phyloP scores from a whole-genome alignment of 1,284 basidiomycete species.

The Malassezia sympodialis region DNA sequence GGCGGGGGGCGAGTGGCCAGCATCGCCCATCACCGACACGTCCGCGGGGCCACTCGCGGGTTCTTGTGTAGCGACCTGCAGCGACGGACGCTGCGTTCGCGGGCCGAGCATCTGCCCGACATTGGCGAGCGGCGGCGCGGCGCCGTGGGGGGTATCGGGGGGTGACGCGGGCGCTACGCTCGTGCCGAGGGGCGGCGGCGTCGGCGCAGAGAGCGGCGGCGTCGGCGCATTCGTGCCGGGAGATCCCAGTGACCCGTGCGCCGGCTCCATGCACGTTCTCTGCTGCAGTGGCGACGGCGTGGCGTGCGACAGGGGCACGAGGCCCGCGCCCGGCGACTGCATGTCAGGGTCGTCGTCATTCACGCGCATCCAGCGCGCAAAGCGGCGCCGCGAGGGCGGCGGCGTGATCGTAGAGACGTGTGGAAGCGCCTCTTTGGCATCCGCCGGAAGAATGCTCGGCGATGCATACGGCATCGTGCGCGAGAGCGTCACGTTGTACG shows the following conservation, averaged over 20 bases:
- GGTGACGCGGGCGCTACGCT: not conserved
- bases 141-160: not conserved
- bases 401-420: not conserved
- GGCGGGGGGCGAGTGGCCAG: not conserved
- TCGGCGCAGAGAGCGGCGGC: not conserved
- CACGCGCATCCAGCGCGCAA: conserved; percentile 10
- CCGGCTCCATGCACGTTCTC: not conserved
- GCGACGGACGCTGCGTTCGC: not conserved
- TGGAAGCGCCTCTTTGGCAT: not conserved
- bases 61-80: not conserved
- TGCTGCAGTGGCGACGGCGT: not conserved
- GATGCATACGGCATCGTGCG: conserved; percentile 38
- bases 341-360: not conserved
- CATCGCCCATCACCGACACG: not conserved
- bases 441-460: conserved; percentile 18
- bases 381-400: conserved; percentile 5
- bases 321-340: not conserved
- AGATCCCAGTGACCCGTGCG: not conserved
- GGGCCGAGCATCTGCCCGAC: conserved; percentile 1
- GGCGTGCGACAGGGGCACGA: not conserved
- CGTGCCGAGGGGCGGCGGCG: not conserved
- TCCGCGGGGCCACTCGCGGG: not conserved
- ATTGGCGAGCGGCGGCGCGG: not conserved
- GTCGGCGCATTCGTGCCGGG: not conserved
- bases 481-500: conserved; percentile 40